These are phyloP conservation scores for Heritiera littoralis DNA, from an alignment of 345 rosid genomes.

Conservation along the genomic window DNA sequence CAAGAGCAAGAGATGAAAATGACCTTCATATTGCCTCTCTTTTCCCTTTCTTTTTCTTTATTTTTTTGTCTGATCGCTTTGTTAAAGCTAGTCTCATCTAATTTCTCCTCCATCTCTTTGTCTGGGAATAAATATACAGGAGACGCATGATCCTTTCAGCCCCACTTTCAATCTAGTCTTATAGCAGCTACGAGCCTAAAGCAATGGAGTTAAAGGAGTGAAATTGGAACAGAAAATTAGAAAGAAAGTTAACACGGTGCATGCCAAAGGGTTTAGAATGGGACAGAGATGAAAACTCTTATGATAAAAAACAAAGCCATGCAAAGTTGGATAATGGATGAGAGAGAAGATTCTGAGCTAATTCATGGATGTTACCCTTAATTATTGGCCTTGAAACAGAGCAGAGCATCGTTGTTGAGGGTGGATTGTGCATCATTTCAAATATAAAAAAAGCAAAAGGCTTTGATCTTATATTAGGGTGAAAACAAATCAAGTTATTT, in stretches of 20 bases:
- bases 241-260: background rate
- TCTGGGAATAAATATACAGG: conserved; percentile 12
- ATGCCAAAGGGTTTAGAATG: conserved; percentile 16
- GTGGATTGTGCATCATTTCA: background rate
- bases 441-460: background rate
- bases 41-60: background rate
- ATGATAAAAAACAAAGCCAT: conserved; percentile 18
- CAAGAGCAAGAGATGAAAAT: conserved; percentile 14
- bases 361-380: conserved; percentile 4
- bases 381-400: conserved; percentile 5
- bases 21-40: background rate
- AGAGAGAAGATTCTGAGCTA: conserved; percentile 33
- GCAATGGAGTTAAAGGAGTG: conserved; percentile 20
- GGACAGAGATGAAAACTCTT: conserved; percentile 20
- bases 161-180: background rate
- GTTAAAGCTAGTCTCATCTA: conserved; percentile 13
- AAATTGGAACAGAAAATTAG: conserved; percentile 11
- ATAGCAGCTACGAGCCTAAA: conserved; percentile 10
- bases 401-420: conserved; percentile 7
- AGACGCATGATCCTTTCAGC: background rate
- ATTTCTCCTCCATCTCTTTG: conserved; percentile 5
- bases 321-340: conserved; percentile 39
- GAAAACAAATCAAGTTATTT: too few relatives aligned
- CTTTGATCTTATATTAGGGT: too few relatives aligned
- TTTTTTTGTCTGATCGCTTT: background rate